phyloP scores from a whole-genome alignment of 2,329 filamentous ascomycete species.

The Fusarium pilosicola region DNA sequence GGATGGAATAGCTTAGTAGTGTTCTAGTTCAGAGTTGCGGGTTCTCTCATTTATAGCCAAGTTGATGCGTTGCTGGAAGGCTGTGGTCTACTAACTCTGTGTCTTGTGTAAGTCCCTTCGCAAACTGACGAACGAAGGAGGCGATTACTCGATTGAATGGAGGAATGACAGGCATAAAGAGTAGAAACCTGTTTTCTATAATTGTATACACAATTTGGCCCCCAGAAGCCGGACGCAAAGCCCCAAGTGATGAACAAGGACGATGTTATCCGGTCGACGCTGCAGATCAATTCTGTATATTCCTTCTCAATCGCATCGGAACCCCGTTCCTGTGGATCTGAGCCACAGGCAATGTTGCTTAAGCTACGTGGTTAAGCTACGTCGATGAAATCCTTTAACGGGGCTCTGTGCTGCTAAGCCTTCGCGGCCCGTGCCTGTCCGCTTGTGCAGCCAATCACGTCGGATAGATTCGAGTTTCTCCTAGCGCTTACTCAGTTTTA shows the following conservation, averaged over 20 bases:
- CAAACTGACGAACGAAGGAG: neutral
- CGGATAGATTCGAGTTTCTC: neutral
- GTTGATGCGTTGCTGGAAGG: fast-evolving
- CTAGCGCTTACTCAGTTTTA: neutral
- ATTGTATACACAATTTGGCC: neutral
- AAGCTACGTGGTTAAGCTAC: neutral
- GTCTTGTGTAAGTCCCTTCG: fast-evolving
- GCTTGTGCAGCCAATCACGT: neutral
- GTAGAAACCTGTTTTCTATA: neutral
- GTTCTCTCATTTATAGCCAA: neutral
- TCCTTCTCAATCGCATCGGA: fast-evolving
- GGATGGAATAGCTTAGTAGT: neutral
- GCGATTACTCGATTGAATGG: fast-evolving
- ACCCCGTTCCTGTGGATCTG: fast-evolving
- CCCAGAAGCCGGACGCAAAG: neutral
- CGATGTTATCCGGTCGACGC: neutral
- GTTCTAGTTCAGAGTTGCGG: neutral
- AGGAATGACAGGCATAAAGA: fast-evolving
- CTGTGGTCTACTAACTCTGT: neutral
- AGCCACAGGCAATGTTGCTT: neutral
- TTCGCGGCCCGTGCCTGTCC: neutral
- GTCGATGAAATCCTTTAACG: neutral
- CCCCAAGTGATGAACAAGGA: neutral
- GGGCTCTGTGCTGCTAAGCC: neutral
- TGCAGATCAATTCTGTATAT: neutral